Evolutionary conservation across 2,329 filamentous ascomycete genomes (phyloP).

Genomic region (Exophiala calicioides): DNA sequence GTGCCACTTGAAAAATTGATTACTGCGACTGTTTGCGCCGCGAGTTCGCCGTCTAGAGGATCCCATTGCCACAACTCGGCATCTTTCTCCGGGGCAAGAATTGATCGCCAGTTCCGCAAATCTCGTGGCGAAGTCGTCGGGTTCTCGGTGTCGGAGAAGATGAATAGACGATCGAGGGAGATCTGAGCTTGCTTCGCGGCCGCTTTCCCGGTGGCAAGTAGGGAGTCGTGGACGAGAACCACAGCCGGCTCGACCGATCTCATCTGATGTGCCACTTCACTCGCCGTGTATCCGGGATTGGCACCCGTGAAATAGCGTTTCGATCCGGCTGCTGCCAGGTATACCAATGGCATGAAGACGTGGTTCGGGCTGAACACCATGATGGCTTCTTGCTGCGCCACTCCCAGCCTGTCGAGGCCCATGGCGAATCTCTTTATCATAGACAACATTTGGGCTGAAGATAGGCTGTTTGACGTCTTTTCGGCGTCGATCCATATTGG

Average conservation of each 20-base stretch:
- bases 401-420: slow-evolving; percentile 61
- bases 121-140: slow-evolving; percentile 51
- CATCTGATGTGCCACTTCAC: slow-evolving; percentile 56
- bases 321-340: slow-evolving; percentile 44
- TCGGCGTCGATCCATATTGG: slow-evolving; percentile 61
- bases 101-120: slow-evolving; percentile 31
- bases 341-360: slow-evolving; percentile 62
- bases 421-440: slow-evolving; percentile 69
- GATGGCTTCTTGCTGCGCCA: slow-evolving; percentile 65
- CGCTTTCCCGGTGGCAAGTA: slow-evolving; percentile 48
- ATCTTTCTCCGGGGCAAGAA: slow-evolving; percentile 48
- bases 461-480: slow-evolving; percentile 62
- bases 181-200: slow-evolving; percentile 31
- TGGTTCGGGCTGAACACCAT: slow-evolving; percentile 70
- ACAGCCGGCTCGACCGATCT: slow-evolving; percentile 53
- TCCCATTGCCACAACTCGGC: slow-evolving; percentile 43
- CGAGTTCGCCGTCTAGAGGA: slow-evolving; percentile 20
- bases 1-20: slow-evolving; percentile 57
- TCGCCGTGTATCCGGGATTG: slow-evolving; percentile 54
- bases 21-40: slow-evolving; percentile 49
- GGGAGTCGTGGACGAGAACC: slow-evolving; percentile 52
- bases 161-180: slow-evolving; percentile 27
- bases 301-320: slow-evolving; percentile 58
- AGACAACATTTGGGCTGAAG: slow-evolving; percentile 60
- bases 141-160: slow-evolving; percentile 29